Evolutionary conservation across 2,329 filamentous ascomycete genomes (phyloP).

Genomic region (Boeremia lycopersici): DNA sequence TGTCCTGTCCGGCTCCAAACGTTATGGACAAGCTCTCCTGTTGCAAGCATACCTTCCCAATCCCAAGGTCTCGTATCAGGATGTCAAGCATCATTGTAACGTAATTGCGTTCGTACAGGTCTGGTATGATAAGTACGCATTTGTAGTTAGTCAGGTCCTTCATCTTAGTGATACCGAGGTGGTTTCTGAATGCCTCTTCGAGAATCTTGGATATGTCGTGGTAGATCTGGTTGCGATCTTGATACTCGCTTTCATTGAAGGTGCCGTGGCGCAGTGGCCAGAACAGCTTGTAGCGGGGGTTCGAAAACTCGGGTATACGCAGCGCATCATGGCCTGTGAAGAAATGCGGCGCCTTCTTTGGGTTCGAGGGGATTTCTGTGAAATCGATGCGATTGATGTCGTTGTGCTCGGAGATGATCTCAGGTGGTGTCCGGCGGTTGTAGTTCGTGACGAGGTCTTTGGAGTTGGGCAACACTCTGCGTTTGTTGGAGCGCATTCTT

Average conservation of each 20-base stretch:
- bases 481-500: constrained; percentile 91
- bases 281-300: constrained; percentile 87
- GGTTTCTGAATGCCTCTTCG: constrained; percentile 83
- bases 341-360: constrained; percentile 69
- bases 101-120: constrained; percentile 93
- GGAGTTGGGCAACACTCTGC: constrained; percentile 94
- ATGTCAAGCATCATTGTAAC: constrained; percentile 85
- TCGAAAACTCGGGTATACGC: constrained; percentile 86
- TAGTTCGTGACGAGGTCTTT: constrained; percentile 95
- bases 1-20: constrained; percentile 93
- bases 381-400: constrained; percentile 93
- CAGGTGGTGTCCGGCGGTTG: constrained; percentile 82
- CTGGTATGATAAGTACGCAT: constrained; percentile 95
- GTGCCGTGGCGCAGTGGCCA: constrained; percentile 89
- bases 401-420: constrained; percentile 91
- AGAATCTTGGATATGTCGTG: constrained; percentile 87
- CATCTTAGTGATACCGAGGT: constrained; percentile 77
- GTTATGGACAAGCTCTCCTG: constrained; percentile 95
- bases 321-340: constrained; percentile 83
- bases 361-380: constrained; percentile 75
- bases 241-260: constrained; percentile 90
- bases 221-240: constrained; percentile 77
- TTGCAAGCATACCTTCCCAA: constrained; percentile 88
- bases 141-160: constrained; percentile 89
- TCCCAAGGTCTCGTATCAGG: constrained; percentile 86